Evolutionary conservation across 495 filamentous ascomycete species (phyloP).

Genomic region (Rusavskia elegans): DNA sequence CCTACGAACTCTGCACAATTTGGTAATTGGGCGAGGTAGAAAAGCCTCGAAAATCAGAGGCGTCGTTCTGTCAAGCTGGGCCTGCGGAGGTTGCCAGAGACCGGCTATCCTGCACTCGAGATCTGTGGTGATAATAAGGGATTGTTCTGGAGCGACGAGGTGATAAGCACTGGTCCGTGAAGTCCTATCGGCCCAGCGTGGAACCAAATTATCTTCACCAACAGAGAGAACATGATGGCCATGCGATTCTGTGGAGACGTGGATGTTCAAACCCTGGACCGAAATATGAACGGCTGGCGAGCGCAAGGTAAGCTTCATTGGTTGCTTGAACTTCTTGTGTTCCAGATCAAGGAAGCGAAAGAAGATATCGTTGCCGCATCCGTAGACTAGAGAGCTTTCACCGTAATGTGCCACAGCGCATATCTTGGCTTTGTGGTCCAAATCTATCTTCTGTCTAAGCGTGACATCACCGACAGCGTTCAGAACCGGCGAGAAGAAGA

Average conservation of each 20-base stretch:
- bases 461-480: neutral
- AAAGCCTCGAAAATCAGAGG: constrained; percentile 33
- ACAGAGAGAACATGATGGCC: constrained; percentile 25
- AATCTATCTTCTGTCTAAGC: constrained; percentile 19
- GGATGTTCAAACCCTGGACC: constrained; percentile 21
- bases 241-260: constrained; percentile 27
- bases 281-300: constrained; percentile 30
- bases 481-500: constrained; percentile 2
- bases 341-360: constrained; percentile 3
- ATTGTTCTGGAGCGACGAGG: constrained; percentile 15
- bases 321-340: constrained; percentile 14
- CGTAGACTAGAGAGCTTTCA: constrained; percentile 13
- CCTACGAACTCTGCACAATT: constrained; percentile 17
- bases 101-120: constrained; percentile 28
- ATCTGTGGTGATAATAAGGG: constrained; percentile 20
- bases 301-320: constrained; percentile 19
- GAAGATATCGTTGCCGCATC: constrained; percentile 8
- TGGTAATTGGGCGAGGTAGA: constrained; percentile 31
- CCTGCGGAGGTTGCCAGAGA: constrained; percentile 28
- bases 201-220: constrained; percentile 17
- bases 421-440: constrained; percentile 22
- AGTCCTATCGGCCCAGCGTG: constrained; percentile 19
- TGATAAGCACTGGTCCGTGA: constrained; percentile 27
- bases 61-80: constrained; percentile 23
- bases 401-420: constrained; percentile 28